Conservation (phyloP, 2,329 filamentous ascomycete species). For the Teratosphaeriaceae sp. region DNA sequence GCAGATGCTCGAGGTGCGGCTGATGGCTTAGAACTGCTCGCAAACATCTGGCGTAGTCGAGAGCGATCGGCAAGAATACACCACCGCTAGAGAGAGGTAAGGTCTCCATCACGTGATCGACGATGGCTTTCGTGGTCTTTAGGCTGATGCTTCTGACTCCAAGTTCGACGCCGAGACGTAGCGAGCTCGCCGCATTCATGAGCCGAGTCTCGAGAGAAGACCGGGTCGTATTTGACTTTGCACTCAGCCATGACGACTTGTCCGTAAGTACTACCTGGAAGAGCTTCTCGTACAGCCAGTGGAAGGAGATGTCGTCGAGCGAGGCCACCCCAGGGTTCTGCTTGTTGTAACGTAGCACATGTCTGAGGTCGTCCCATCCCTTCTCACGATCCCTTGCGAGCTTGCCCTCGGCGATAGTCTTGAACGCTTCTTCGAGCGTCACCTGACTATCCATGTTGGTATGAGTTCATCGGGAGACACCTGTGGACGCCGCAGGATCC, state of each 20-base stretch:
- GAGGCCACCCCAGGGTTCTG: constrained; percentile 32
- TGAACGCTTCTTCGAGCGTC: constrained; percentile 14
- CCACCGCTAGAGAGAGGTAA: constrained; percentile 51
- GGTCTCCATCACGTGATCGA: constrained; percentile 75
- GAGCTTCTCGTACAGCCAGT: constrained; percentile 72
- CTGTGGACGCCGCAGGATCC: no score
- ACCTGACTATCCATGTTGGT: constrained; percentile 9
- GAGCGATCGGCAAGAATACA: constrained; percentile 62
- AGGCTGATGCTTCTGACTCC: constrained; percentile 61
- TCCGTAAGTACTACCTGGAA: constrained; percentile 65
- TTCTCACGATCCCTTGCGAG: constrained; percentile 42
- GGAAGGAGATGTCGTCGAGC: constrained; percentile 71
- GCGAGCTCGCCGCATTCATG: constrained; percentile 59
- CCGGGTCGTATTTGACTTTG: constrained; percentile 37
- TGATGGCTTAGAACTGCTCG: constrained; percentile 62
- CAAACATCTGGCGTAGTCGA: constrained; percentile 74
- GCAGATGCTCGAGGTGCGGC: constrained; percentile 74
- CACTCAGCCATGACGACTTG: constrained; percentile 56
- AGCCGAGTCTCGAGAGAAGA: constrained; percentile 49
- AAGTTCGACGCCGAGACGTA: constrained; percentile 65
- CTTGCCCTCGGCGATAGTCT: constrained; percentile 36
- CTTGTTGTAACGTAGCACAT: constrained; percentile 50
- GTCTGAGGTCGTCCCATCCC: constrained; percentile 50
- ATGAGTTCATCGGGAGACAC: background rate
- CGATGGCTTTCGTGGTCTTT: constrained; percentile 71